Evolutionary conservation across 164 flowering plant genomes (phyloP).

Genomic region (Dillenia turbinata): DNA sequence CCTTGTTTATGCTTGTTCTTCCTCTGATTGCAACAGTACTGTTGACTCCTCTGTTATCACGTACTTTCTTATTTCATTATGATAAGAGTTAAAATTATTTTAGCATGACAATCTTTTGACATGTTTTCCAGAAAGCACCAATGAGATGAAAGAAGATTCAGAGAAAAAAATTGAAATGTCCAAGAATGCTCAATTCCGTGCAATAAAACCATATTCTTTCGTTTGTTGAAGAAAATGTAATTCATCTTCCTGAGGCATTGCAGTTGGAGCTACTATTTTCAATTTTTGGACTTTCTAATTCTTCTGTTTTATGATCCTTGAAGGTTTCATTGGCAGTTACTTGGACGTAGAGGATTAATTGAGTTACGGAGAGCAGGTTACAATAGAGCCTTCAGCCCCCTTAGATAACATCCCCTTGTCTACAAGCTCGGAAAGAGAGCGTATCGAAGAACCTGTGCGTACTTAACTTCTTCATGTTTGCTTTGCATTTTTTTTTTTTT

Average conservation of each 20-base stretch:
- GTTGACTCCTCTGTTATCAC: not conserved
- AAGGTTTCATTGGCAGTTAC: slow-evolving; percentile 41
- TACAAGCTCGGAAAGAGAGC: slow-evolving; percentile 66
- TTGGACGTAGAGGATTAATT: slow-evolving; percentile 82
- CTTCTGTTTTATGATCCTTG: slow-evolving; percentile 5
- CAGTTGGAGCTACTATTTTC: not conserved
- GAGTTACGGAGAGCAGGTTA: slow-evolving; percentile 85
- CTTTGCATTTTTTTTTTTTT: not conserved
- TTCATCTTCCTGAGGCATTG: slow-evolving; percentile 7
- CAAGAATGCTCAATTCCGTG: slow-evolving; percentile 92
- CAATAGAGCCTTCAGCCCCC: slow-evolving; percentile 74
- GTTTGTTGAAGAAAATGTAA: slow-evolving; percentile 92
- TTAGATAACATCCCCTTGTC: slow-evolving; percentile 83
- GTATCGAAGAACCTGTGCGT: slow-evolving; percentile 87
- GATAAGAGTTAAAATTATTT: not conserved
- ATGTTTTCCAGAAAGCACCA: slow-evolving; percentile 29
- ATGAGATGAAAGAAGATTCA: slow-evolving; percentile 34
- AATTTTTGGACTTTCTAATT: not conserved
- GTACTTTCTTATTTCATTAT: not conserved
- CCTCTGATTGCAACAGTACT: not conserved
- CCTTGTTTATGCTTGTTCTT: not conserved
- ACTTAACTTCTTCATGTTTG: not conserved
- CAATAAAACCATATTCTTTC: slow-evolving; percentile 86
- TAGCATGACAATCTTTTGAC: not conserved
- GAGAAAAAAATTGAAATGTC: slow-evolving; percentile 50